Evolutionary conservation across 129 eudicot species (phyloP), one percentile per base, ranked within the genome.

Genomic region (Heracleum sosnowskyi): DNA sequence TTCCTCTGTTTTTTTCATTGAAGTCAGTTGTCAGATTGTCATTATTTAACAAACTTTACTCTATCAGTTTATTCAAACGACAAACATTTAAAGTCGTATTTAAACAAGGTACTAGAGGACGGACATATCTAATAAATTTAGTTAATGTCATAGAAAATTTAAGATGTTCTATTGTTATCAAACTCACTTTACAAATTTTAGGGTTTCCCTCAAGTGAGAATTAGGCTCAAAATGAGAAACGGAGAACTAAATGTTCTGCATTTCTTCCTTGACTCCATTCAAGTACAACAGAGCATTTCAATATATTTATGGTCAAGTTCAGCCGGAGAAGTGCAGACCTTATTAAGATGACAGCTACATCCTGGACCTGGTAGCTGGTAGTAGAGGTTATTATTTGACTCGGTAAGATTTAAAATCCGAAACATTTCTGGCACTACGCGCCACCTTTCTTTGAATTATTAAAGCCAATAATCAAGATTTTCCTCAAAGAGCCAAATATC

Each of bases 1-100:
- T 91, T 83, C 79, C 88, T 79, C 93, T 90, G 77, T 78, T 4
- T 66, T 31, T 31, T 66, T 11, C 28, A 64, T 66, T 11, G 11
- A 66, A 31, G 9, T 13, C 31, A n/a, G 33, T 60, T 60, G 68
- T 60, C 72, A 66, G 40, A 66, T 66, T 31, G 72, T 64, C 39
- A 12, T 0, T 13, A 15, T 11, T 11, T 8, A 62, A 10, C 2
- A 11, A 62, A 62, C 4, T 28, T 63, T 28, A 62, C 69, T 28
- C 18, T 55, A 1, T 24, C 9, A 20, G 13, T 24, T 24, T 5
- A 24, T 24, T n/a, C 66, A 26, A 57, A 4, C 1, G 31, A 24
- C 33, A 57, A 9, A 2, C n/a, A n/a, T n/a, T n/a, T n/a, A n/a
- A n/a, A n/a, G n/a, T n/a, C n/a, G n/a, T 57, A 9, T 10, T 57